phyloP scores from a whole-genome alignment of 768 basidiomycete genomes.

The Xanthoconium purpureum region DNA sequence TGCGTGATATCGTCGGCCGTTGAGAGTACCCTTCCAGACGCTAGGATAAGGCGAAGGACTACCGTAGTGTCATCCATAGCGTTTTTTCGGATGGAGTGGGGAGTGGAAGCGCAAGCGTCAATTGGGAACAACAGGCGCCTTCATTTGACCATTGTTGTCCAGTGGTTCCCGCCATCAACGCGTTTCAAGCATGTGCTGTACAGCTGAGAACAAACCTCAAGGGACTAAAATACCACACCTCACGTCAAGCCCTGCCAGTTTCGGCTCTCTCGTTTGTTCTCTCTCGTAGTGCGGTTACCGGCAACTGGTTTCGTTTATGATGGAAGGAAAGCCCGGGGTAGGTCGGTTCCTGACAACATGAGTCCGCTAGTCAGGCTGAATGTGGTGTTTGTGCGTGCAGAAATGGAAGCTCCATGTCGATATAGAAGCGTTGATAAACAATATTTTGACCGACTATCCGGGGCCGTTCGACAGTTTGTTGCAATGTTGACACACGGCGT shows the following conservation, averaged over 20 bases:
- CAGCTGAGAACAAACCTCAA: neutral
- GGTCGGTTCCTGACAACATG: too few relatives aligned
- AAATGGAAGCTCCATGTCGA: neutral
- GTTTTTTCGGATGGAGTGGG: neutral
- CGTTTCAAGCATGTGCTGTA: neutral
- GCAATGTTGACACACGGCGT: neutral
- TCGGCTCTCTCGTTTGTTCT: neutral
- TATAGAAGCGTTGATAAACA: neutral
- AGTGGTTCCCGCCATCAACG: neutral
- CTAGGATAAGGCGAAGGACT: neutral
- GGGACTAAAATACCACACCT: neutral
- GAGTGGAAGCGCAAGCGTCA: neutral
- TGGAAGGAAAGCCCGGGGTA: too few relatives aligned
- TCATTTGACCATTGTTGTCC: too few relatives aligned
- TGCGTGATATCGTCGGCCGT: neutral
- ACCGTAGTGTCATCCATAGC: neutral
- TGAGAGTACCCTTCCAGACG: neutral
- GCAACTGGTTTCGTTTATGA: too few relatives aligned
- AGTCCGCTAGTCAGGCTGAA: too few relatives aligned
- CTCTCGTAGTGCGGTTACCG: neutral
- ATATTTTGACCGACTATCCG: neutral
- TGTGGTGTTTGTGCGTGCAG: neutral
- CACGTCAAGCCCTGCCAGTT: neutral
- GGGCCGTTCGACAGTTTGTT: neutral
- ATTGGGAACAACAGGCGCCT: too few relatives aligned